Evolutionary conservation across 345 rosid genomes (phyloP).

Genomic region (Citrus maxima): DNA sequence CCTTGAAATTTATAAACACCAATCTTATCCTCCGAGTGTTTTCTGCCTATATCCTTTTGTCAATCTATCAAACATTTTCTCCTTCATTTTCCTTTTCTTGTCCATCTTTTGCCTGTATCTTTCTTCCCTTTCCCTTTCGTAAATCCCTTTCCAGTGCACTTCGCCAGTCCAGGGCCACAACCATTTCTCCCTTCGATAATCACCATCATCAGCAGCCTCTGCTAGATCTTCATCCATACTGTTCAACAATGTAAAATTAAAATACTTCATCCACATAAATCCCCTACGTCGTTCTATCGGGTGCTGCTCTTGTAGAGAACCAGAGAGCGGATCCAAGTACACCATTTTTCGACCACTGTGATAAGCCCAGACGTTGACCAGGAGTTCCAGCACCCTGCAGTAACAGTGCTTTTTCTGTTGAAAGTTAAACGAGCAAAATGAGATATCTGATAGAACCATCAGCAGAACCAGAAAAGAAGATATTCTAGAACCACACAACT

Average conservation of each 20-base stretch:
- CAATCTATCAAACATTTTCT: conserved; percentile 62
- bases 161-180: conserved; percentile 94
- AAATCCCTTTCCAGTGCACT: conserved; percentile 96
- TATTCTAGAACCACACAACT: conserved; percentile 13
- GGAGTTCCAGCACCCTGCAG: conserved; percentile 80
- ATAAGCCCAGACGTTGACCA: conserved; percentile 94
- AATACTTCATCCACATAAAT: conserved; percentile 76
- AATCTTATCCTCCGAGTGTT: conserved; percentile 51
- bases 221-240: conserved; percentile 98
- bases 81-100: conserved; percentile 82
- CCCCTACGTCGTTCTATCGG: conserved; percentile 56
- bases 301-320: conserved; percentile 76
- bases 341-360: conserved; percentile 89
- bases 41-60: conserved; percentile 76
- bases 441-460: not conserved
- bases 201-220: conserved; percentile 95
- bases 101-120: conserved; percentile 91
- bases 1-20: not conserved
- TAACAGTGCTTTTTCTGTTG: conserved; percentile 82
- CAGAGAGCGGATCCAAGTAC: conserved; percentile 75
- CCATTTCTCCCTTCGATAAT: conserved; percentile 72
- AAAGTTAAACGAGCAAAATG: conserved; percentile 12
- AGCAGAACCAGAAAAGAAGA: not conserved
- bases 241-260: conserved; percentile 67
- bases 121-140: conserved; percentile 93